Percentiles rank a stretch among this genome's conserved stretches.
These are phyloP conservation scores for Solanum boliviense DNA, from an alignment of 257 asterid genomes.

Conservation along the genomic window DNA sequence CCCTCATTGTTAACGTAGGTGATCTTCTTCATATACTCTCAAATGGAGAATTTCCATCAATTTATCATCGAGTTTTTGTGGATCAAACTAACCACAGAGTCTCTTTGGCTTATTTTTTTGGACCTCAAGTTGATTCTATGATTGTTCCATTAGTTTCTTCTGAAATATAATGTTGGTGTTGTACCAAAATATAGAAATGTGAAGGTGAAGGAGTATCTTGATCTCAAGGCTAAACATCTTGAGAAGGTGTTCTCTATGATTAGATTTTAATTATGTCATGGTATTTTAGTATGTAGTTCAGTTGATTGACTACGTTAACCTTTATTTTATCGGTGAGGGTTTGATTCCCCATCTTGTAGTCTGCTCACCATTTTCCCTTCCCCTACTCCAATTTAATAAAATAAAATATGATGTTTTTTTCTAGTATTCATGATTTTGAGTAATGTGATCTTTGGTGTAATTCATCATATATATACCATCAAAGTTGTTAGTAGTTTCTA, in stretches of 20 bases:
- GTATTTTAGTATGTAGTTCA: neutral
- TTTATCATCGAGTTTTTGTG: neutral
- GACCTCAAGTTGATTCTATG: slow-evolving; percentile 31
- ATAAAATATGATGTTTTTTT: too few relatives aligned
- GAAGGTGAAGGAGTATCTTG: slow-evolving; percentile 43
- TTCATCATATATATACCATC: too few relatives aligned
- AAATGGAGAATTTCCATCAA: slow-evolving; percentile 23
- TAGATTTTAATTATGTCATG: neutral
- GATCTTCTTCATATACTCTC: too few relatives aligned
- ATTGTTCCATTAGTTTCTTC: slow-evolving; percentile 28
- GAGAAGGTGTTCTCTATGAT: slow-evolving; percentile 38
- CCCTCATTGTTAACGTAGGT: too few relatives aligned
- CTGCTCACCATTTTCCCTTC: neutral
- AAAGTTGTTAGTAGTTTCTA: neutral
- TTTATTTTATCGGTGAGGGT: too few relatives aligned
- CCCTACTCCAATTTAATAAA: neutral
- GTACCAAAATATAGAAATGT: slow-evolving; percentile 30
- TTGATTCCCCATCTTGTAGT: neutral
- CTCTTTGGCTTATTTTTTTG: slow-evolving; percentile 21
- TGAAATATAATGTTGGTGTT: neutral
- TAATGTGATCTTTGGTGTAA: neutral
- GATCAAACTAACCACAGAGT: too few relatives aligned
- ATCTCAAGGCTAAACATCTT: slow-evolving; percentile 45
- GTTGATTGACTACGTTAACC: too few relatives aligned
- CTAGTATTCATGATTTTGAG: neutral